phyloP scores from a whole-genome alignment of 495 filamentous ascomycete species.

The Xanthoparmelia taractica region DNA sequence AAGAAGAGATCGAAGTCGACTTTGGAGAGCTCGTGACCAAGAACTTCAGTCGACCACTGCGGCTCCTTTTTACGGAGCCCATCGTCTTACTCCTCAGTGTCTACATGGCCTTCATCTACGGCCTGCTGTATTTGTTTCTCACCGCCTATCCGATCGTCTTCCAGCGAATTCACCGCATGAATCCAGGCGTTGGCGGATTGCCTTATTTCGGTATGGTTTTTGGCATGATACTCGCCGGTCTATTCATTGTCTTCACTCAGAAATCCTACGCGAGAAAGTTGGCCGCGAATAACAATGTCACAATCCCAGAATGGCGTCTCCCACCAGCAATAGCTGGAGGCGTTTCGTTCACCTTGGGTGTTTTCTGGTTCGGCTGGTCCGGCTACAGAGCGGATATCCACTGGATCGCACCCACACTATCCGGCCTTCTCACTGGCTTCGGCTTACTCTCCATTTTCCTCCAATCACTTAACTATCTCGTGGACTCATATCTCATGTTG shows the following conservation, averaged over 20 bases:
- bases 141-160: slow-evolving; percentile 78
- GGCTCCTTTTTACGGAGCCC: slow-evolving; percentile 72
- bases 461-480: slow-evolving; percentile 76
- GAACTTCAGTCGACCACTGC: slow-evolving; percentile 75
- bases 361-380: slow-evolving; percentile 89
- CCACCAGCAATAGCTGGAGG: slow-evolving; percentile 72
- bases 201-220: slow-evolving; percentile 76
- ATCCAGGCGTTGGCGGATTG: slow-evolving; percentile 59
- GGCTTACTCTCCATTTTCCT: slow-evolving; percentile 75
- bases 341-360: slow-evolving; percentile 60
- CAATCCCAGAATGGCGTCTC: slow-evolving; percentile 80
- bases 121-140: slow-evolving; percentile 72
- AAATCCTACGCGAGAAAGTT: slow-evolving; percentile 57
- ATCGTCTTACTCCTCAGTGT: slow-evolving; percentile 67
- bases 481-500: slow-evolving; percentile 85
- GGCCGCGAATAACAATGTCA: slow-evolving; percentile 61
- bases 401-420: slow-evolving; percentile 76
- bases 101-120: slow-evolving; percentile 77
- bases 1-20: slow-evolving; percentile 88
- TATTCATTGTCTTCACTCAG: slow-evolving; percentile 57
- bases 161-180: slow-evolving; percentile 60
- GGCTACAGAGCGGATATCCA: slow-evolving; percentile 57
- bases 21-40: slow-evolving; percentile 68
- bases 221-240: slow-evolving; percentile 61
- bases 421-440: slow-evolving; percentile 55